A percentile compares a stretch with the other conserved stretches of the same genome.
Conservation (phyloP, 2,329 filamentous ascomycete species). For the Colletotrichum filicis region DNA sequence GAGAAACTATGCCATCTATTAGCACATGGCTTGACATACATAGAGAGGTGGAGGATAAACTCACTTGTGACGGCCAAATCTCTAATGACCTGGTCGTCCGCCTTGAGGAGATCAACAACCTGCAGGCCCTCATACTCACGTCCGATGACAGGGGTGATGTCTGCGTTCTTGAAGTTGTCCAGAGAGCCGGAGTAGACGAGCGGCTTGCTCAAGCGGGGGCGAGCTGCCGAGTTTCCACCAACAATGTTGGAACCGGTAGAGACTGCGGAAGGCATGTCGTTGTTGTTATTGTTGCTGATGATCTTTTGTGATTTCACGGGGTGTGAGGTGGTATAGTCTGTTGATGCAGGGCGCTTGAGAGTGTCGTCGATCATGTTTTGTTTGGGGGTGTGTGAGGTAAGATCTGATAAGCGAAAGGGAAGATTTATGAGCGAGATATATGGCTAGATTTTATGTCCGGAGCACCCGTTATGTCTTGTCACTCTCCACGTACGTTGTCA, state of each 20-base stretch:
- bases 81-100: slow-evolving; percentile 58
- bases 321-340: background rate
- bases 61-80: slow-evolving; percentile 63
- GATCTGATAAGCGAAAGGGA: slow-evolving; percentile 20
- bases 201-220: slow-evolving; percentile 45
- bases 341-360: background rate
- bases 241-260: slow-evolving; percentile 40
- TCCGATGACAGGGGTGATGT: slow-evolving; percentile 61
- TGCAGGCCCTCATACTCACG: slow-evolving; percentile 56
- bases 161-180: slow-evolving; percentile 48
- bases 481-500: slow-evolving; percentile 10
- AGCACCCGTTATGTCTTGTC: slow-evolving; percentile 8
- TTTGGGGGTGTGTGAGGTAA: background rate
- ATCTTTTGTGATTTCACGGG: background rate
- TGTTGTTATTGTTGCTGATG: background rate
- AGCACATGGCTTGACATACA: background rate
- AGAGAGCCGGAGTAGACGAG: slow-evolving; percentile 54
- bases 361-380: slow-evolving; percentile 1
- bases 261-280: slow-evolving; percentile 49
- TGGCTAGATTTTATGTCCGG: slow-evolving; percentile 12
- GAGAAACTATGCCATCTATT: slow-evolving; percentile 41
- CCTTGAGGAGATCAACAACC: slow-evolving; percentile 46
- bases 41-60: background rate
- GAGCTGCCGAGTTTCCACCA: slow-evolving; percentile 44
- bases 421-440: slow-evolving; percentile 19